Base-by-base conservation (phyloP, 352 stramenopile species). In the Elongisporangium senticosum region DNA sequence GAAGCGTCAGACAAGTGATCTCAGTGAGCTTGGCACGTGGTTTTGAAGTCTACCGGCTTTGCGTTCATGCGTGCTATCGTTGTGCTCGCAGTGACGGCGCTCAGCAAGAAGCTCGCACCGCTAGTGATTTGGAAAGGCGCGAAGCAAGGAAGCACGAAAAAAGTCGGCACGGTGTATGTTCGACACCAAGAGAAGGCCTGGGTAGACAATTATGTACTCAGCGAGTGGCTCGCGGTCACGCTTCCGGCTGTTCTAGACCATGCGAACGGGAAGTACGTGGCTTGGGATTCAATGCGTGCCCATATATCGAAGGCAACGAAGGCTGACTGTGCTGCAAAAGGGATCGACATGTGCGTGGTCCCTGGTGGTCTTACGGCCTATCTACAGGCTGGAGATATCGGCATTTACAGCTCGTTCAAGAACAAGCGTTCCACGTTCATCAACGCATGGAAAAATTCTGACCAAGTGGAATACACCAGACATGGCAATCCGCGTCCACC, bases 31-130 rank as follows among this genome's bases (percentile, higher is more conserved):
- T 55, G 51, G 2, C 62, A 71, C n/a, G 59, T 73, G 17, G 59
- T 73, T 7, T 33, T 67, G 2, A 52, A 53, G 2, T 71, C 62
- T 7, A 71, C 65, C 7, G 69, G 65, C 0, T 76, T 69, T 55
- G 50, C 62, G 6, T 69, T 57, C 3, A 69, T 69, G 66, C 51
- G 62, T 8, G 56, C 69, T 48, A 64, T 51, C 2, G 59, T 33
- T 6, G 59, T 65, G 20, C 59, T 74, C 0, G 51, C 49, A 0
- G 55, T 69, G 3, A 54, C 54, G 6, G 55, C 55, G 15, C 20
- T 48, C 0, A 59, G 62, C 1, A 56, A 23, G 40, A 74, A 64
- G 37, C 47, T 67, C 3, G 51, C 56, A 2, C 53, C 61, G 2
- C 23, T 53, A 59, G 14, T 69, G 23, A 54, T 65, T 11, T 62